Base-by-base conservation (phyloP, 331 rosid genomes). In the Erythrophleum ivorense region DNA sequence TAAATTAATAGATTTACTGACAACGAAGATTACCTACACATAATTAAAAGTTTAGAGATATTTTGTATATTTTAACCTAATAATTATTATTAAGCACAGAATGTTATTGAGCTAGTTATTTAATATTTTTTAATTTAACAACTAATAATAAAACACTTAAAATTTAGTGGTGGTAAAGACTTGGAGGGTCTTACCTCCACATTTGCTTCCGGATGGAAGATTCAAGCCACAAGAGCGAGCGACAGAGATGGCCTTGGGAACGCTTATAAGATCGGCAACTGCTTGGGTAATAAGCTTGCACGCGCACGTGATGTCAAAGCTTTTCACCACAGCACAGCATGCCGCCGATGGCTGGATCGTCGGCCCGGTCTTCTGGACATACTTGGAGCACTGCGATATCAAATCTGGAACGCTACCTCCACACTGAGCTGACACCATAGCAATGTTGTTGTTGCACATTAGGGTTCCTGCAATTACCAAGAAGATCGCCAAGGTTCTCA, bases 171-270 rank as follows among this genome's bases (percentile, higher is more conserved):
- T 24, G 29, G 0, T 24, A 24, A 24, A 24, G 29, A 24, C 29
- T 7, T 45, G 29, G 29, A 24, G 7, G n/a, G n/a, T 15, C 43
- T 82, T 83, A 85, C 92, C 58, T 82, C 91, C 91, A 68, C 91
- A 90, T 8, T 78, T 78, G 60, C 53, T 48, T 82, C 93, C 89
- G 0, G 85, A 8, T 24, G 65, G 67, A 77, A 90, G 19, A 0
- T 24, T 60, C 67, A 82, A 18, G 6, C 91, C 93, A 78, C 93
- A 88, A 11, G 71, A 31, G 2, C 81, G 50, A 7, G 76, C 88
- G 36, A 90, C 86, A 52, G 9, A 84, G 45, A 88, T 48, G 0
- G 36, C 79, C 79, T 90, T 88, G 0, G 48, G 71, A 80, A 84
- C 3, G 78, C 79, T 76, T 1, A 88, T 52, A 11, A 66, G 6